These are phyloP conservation scores for Tricholoma hemisulphureum DNA, from an alignment of 768 basidiomycete species.

Conservation along the genomic window DNA sequence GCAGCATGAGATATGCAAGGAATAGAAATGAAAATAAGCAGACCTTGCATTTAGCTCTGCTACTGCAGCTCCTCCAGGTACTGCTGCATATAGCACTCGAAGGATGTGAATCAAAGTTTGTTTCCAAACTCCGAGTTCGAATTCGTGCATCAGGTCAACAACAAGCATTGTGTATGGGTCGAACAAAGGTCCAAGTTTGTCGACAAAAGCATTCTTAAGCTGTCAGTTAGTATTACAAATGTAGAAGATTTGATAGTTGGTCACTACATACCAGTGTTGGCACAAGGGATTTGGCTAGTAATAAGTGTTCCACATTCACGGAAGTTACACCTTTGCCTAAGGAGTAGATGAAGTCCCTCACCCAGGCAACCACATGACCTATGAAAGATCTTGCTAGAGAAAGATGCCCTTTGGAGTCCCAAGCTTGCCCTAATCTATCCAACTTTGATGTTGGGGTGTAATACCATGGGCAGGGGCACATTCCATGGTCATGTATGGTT, in stretches of 20 bases:
- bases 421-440: slow-evolving; percentile 25
- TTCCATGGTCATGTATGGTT: slow-evolving; percentile 36
- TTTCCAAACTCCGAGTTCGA: slow-evolving; percentile 43
- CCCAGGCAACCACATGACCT: no score
- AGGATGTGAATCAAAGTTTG: slow-evolving; percentile 35
- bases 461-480: slow-evolving; percentile 38
- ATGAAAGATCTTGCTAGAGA: no score
- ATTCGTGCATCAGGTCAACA: slow-evolving; percentile 37
- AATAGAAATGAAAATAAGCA: no score
- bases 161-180: slow-evolving; percentile 28
- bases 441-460: slow-evolving; percentile 28
- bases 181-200: slow-evolving; percentile 20
- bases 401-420: no score
- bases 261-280: no score
- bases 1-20: no score
- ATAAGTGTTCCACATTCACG: no score
- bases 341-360: no score
- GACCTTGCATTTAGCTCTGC: slow-evolving; percentile 32
- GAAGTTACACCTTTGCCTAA: no score
- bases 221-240: not conserved
- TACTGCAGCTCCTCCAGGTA: slow-evolving; percentile 18
- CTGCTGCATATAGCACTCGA: slow-evolving; percentile 29
- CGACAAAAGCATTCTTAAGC: slow-evolving; percentile 23
- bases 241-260: no score
- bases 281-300: no score